Percentiles rank a stretch among this genome's conserved stretches.
phyloP scores from a whole-genome alignment of 1,139 yeast genomes.

The Pneumocystis jirovecii region DNA sequence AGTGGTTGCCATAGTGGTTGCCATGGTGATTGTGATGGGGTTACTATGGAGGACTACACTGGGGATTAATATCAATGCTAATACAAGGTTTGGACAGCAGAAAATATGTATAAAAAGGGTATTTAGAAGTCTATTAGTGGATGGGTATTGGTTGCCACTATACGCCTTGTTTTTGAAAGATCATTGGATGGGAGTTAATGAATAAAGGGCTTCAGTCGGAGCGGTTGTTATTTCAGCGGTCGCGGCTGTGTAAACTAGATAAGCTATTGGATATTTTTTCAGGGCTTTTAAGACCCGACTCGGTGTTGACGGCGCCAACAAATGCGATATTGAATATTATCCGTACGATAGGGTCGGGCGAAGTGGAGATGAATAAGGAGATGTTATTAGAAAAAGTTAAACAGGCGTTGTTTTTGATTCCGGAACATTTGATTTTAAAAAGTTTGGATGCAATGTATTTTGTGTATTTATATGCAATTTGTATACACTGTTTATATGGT shows the following conservation, averaged over 20 bases:
- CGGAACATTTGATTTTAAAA: slow-evolving; percentile 4
- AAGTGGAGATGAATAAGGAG: background rate
- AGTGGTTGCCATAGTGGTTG: no score
- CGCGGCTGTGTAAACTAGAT: background rate
- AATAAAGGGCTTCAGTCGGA: background rate
- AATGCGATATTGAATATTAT: slow-evolving; percentile 1
- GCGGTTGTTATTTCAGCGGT: background rate
- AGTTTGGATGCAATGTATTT: slow-evolving; percentile 5
- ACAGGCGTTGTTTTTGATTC: slow-evolving; percentile 3
- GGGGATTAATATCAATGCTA: no score
- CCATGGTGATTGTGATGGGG: no score
- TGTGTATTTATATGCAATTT: background rate
- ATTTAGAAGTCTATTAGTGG: background rate
- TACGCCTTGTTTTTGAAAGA: no score
- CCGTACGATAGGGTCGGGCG: background rate
- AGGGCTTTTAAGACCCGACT: background rate
- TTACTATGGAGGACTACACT: no score
- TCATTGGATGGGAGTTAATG: no score
- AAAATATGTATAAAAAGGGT: no score
- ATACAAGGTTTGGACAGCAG: no score
- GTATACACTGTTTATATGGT: background rate
- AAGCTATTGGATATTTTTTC: background rate
- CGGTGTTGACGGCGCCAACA: background rate
- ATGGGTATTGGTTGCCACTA: background rate
- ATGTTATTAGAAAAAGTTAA: slow-evolving; percentile 1